phyloP scores from a whole-genome alignment of 192 early-diverging fungal genomes.

The Borealophlyctis nickersoniae region DNA sequence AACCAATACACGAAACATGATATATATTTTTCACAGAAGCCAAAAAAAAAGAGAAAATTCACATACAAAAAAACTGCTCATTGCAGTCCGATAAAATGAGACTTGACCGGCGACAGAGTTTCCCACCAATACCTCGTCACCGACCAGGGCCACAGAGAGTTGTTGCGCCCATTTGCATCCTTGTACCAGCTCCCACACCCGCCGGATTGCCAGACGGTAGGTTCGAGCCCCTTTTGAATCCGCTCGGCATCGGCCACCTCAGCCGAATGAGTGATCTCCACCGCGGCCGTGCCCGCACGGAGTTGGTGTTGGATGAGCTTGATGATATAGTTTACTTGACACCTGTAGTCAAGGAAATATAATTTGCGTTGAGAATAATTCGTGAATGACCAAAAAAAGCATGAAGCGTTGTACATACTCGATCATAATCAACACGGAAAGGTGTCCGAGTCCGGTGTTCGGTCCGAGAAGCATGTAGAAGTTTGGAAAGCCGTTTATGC shows the following conservation, averaged over 20 bases:
- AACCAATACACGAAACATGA: too few relatives aligned
- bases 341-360: not conserved
- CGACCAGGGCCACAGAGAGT: conserved; percentile 18
- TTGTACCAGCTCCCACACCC: conserved; percentile 54
- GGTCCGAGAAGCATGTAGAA: conserved; percentile 55
- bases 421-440: conserved; percentile 49
- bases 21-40: too few relatives aligned
- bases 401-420: conserved; percentile 30
- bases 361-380: not conserved
- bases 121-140: conserved; percentile 3
- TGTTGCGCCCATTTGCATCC: conserved; percentile 36
- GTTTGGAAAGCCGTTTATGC: conserved; percentile 49
- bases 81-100: too few relatives aligned
- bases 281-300: not conserved
- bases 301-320: conserved; percentile 29
- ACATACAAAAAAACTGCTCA: too few relatives aligned
- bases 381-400: not conserved
- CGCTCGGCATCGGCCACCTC: conserved; percentile 30
- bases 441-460: conserved; percentile 50
- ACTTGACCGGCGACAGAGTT: too few relatives aligned
- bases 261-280: conserved; percentile 7
- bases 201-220: conserved; percentile 44
- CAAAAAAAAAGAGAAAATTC: too few relatives aligned
- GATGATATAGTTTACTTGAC: conserved; percentile 45
- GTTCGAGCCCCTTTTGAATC: conserved; percentile 34